Evolutionary conservation across 2,329 filamentous ascomycete genomes (phyloP).

Genomic region (Colletotrichum musicola): DNA sequence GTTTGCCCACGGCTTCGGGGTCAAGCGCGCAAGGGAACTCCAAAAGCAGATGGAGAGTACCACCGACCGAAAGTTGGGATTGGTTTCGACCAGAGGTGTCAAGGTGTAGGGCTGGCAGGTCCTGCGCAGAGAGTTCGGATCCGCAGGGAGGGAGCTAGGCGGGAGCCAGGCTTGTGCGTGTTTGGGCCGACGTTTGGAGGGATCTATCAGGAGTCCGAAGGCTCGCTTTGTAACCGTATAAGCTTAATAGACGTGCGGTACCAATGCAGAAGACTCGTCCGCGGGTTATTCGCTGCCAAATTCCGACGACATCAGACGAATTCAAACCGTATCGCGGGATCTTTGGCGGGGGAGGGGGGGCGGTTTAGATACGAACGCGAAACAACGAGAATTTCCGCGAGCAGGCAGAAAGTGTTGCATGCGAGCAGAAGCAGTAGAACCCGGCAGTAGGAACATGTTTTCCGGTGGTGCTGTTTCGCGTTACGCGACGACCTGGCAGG

Average conservation of each 20-base stretch:
- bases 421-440: background rate
- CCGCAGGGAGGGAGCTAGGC: background rate
- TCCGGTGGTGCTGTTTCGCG: background rate
- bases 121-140: background rate
- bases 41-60: conserved; percentile 49
- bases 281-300: conserved; percentile 1
- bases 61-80: conserved; percentile 4
- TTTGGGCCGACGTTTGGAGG: conserved; percentile 2
- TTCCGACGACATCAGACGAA: background rate
- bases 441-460: too few species aligned
- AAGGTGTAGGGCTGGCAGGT: conserved; percentile 9
- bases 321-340: conserved; percentile 2
- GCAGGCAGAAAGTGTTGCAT: background rate
- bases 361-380: background rate
- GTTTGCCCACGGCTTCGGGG: conserved; percentile 62
- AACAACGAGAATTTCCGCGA: conserved; percentile 8
- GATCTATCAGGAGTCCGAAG: background rate
- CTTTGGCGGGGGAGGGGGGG: background rate
- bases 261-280: background rate
- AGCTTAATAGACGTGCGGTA: background rate
- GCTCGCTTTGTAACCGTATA: background rate
- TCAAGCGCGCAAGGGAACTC: conserved; percentile 54
- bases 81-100: background rate
- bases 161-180: background rate
- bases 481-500: background rate